These are phyloP conservation scores for Dalbergia oliveri DNA, from an alignment of 306 rosid genomes.

Conservation along the genomic window DNA sequence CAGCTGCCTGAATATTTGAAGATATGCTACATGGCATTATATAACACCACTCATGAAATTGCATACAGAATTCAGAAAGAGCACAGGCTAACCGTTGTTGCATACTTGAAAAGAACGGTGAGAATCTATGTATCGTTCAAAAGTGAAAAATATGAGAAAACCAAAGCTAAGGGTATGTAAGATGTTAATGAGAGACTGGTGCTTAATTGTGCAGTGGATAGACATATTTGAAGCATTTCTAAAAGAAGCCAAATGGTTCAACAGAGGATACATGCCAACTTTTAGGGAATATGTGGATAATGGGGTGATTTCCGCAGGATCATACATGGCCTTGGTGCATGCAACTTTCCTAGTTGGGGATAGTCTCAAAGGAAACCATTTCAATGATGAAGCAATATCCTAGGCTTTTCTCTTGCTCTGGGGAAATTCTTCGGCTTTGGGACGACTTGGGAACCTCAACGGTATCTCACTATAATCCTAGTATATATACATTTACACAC, in stretches of 20 bases:
- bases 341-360: conserved; percentile 55
- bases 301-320: conserved; percentile 57
- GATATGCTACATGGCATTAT: conserved; percentile 59
- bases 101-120: conserved; percentile 53
- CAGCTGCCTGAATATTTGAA: conserved; percentile 56
- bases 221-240: conserved; percentile 62
- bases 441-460: conserved; percentile 63
- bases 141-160: background rate
- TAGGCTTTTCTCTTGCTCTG: conserved; percentile 53
- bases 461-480: conserved; percentile 11
- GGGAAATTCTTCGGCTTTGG: conserved; percentile 62
- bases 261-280: conserved; percentile 38
- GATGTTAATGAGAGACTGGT: conserved; percentile 4
- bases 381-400: conserved; percentile 54
- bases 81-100: conserved; percentile 43
- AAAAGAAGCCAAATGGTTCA: conserved; percentile 62
- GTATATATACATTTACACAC: background rate
- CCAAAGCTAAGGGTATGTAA: background rate
- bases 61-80: conserved; percentile 52
- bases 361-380: conserved; percentile 45
- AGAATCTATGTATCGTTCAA: background rate
- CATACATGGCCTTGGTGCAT: conserved; percentile 61
- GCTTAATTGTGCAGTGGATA: conserved; percentile 55
- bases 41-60: conserved; percentile 57
- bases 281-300: conserved; percentile 50